Evolutionary conservation across 805 yeast genomes (phyloP), one percentile per base, ranked within the genome.

Genomic region (Torulaspora indica): DNA sequence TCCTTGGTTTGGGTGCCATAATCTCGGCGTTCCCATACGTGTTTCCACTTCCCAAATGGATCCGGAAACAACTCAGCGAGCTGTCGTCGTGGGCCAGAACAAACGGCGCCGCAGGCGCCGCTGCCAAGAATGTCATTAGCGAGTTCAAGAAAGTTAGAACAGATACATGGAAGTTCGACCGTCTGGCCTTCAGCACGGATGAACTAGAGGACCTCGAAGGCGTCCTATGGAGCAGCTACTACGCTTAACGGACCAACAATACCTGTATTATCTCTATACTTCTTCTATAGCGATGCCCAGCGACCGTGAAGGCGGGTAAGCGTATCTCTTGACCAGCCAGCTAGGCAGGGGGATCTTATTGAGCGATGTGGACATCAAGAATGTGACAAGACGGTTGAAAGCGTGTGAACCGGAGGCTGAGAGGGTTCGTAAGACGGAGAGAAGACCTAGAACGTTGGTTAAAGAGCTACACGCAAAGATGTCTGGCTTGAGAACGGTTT

Each of bases 161-260:
- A 46, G 98, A 91, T 57, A 88, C 97, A 0, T 91, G 98, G 98
- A 95, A 86, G 57, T 77, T 88, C 47, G 98, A 91, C 61, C 76
- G 84, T 48, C 73, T 73, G 52, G 78, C 76, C 10, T 93, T 91
- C 62, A 78, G 81, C 7, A 78, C 75, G 38, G 86, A 82, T 4
- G 95, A 91, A 64, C 70, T 89, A 40, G 93, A 88, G 58, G 96
- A 88, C 60, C 68, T 91, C 35, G 98, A 91, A 63, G 98, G 98
- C 33, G 96, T 91, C 3, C 66, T 90, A 22, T 84, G 95, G 85
- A 84, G 85, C 62, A 86, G 95, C 60, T 91, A 93, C 60, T 90
- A 88, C 64, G 88, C 91, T 7, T 88, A 69, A 49, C 12, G 29
- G 27, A 23, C 27, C 5, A 20, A 20, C n/a, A 5, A 20, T 20